Evolutionary conservation across 345 rosid genomes (phyloP), one percentile per base, ranked within the genome.

Genomic region (Combretum micranthum): DNA sequence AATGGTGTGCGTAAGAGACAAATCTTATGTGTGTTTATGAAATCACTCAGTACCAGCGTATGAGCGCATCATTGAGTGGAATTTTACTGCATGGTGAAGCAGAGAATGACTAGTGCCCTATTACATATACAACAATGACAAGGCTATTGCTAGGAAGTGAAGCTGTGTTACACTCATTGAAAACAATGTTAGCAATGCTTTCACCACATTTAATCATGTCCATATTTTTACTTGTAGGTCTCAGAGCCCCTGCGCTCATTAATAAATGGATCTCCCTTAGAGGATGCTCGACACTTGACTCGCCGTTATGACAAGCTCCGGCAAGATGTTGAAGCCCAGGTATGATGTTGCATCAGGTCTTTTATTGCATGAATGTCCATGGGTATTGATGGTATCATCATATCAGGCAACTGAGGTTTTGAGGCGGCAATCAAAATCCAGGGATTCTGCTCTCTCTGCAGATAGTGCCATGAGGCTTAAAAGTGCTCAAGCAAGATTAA

Each of bases 301-400:
- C 86, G 75, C 52, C 85, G 71, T 54, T 89, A 89, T 72, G 96
- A 87, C 54, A 85, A 80, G 76, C 75, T 89, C 51, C 88, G 91
- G 13, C 96, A 89, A 64, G 94, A 83, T 72, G 85, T 85, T 66
- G 96, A 93, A 75, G 81, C 88, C 12, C 97, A 86, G 95, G 97
- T 88, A 75, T 32, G 39, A 32, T 32, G 26, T 5, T 25, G 26
- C 26, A 25, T 32, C 39, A 32, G 39, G 39, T 32, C 39, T 32
- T 32, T 7, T 32, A 32, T 32, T 7, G 9, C 9, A 32, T 32
- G 39, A 32, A 32, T 47, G 13, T 3, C 26, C 20, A 22, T 47
- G 47, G 51, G 46, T 45, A 52, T 20, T 52, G 6, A 9, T 19
- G 20, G 51, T 26, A 52, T 22, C 52, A 15, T 32, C 52, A 52